Percentiles rank a stretch among this genome's conserved stretches.
These are phyloP conservation scores for Ottelia alismoides DNA, from an alignment of 106 monocot species.

Conservation along the genomic window DNA sequence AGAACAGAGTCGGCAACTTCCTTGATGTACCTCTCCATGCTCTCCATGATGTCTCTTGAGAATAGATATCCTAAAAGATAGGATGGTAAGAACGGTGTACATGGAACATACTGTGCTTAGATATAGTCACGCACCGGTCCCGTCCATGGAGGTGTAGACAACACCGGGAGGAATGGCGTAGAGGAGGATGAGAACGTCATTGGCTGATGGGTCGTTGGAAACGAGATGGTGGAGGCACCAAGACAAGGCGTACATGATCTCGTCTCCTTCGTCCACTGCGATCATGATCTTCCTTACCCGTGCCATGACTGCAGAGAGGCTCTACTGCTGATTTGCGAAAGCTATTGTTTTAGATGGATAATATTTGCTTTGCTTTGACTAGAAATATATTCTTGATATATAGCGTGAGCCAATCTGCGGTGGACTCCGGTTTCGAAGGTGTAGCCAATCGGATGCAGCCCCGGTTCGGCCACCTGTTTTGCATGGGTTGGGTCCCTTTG, in stretches of 20 bases:
- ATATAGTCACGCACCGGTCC: conserved; percentile 16
- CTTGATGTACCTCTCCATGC: conserved; percentile 21
- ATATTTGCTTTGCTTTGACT: no score
- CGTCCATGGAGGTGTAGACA: conserved; percentile 29
- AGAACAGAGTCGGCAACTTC: conserved; percentile 20
- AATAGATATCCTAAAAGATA: conserved; percentile 25
- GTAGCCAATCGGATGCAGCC: no score
- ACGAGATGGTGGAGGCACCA: conserved; percentile 50
- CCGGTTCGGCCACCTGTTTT: no score
- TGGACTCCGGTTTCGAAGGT: no score
- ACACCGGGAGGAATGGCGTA: conserved; percentile 17
- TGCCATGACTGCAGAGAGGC: no score
- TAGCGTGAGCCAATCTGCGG: no score
- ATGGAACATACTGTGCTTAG: neutral
- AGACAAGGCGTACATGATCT: conserved; percentile 47
- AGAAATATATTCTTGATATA: no score
- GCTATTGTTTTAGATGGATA: no score
- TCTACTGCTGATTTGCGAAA: no score
- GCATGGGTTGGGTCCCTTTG: no score
- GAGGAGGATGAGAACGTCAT: conserved; percentile 33
- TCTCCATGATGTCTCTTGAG: conserved; percentile 24
- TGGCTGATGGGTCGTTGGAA: neutral
- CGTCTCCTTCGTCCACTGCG: conserved; percentile 72
- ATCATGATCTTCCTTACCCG: conserved; percentile 32
- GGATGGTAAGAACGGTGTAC: neutral